Evolutionary conservation across 768 basidiomycete species (phyloP).

Genomic region (Vararia minispora): DNA sequence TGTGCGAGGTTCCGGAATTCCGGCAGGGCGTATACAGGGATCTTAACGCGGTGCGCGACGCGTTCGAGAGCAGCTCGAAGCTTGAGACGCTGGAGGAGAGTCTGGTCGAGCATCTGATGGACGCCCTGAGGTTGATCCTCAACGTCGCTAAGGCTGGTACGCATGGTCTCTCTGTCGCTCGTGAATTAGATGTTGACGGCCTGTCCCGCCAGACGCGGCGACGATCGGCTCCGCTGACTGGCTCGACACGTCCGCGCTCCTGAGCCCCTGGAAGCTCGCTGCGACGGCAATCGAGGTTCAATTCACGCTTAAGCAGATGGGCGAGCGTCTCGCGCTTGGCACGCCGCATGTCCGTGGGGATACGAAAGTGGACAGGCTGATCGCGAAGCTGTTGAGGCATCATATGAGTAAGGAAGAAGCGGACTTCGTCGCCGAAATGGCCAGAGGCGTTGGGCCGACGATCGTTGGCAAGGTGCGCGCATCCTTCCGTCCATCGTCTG

Average conservation of each 20-base stretch:
- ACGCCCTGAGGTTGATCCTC: slow-evolving; percentile 55
- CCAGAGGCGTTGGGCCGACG: slow-evolving; percentile 50
- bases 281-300: slow-evolving; percentile 75
- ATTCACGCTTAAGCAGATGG: slow-evolving; percentile 63
- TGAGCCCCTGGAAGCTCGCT: slow-evolving; percentile 78
- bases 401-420: slow-evolving; percentile 72
- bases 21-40: slow-evolving; percentile 69
- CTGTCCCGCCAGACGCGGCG: slow-evolving; percentile 9
- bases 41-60: slow-evolving; percentile 54
- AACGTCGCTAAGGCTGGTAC: slow-evolving; percentile 51
- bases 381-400: slow-evolving; percentile 56
- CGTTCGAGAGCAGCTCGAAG: slow-evolving; percentile 54
- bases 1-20: slow-evolving; percentile 59
- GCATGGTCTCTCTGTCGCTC: slow-evolving; percentile 2
- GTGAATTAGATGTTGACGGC: not conserved
- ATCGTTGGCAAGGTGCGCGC: slow-evolving; percentile 56
- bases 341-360: slow-evolving; percentile 41
- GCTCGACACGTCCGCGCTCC: slow-evolving; percentile 49
- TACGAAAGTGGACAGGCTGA: slow-evolving; percentile 53
- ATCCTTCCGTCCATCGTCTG: not conserved
- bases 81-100: slow-evolving; percentile 36
- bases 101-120: slow-evolving; percentile 51
- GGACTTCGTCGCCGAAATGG: slow-evolving; percentile 76
- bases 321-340: slow-evolving; percentile 52
- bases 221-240: slow-evolving; percentile 46